phyloP scores from a whole-genome alignment of 208 protist genomes.

The Jaenimonas drosophilae region DNA sequence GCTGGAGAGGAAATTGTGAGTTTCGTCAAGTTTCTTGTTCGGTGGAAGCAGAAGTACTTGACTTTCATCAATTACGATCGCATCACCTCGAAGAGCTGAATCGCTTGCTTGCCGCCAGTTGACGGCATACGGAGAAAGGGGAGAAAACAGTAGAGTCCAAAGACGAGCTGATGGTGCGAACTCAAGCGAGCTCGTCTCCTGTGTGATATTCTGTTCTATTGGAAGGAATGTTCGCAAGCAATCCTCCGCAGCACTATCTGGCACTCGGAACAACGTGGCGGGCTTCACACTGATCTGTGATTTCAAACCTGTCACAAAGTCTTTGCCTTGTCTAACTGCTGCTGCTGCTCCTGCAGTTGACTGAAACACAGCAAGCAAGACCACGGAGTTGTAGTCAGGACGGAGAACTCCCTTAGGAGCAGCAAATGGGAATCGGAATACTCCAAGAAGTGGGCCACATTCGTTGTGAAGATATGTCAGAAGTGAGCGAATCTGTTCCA shows the following conservation, averaged over 20 bases:
- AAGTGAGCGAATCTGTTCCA: conserved; percentile 3
- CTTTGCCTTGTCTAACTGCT: conserved; percentile 1
- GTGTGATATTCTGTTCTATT: background rate
- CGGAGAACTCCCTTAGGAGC: conserved; percentile 6
- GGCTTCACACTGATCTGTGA: background rate
- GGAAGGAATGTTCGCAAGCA: conserved; percentile 7
- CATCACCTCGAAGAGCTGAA: conserved; percentile 20
- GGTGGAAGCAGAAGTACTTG: conserved; percentile 11
- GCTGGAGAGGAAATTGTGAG: background rate
- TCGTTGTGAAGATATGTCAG: background rate
- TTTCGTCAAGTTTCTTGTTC: background rate
- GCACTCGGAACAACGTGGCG: conserved; percentile 3
- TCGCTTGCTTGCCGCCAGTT: conserved; percentile 26
- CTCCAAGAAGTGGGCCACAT: conserved; percentile 7
- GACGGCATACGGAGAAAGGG: conserved; percentile 19
- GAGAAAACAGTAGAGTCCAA: conserved; percentile 21
- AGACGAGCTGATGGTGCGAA: conserved; percentile 8
- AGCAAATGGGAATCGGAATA: conserved; percentile 6
- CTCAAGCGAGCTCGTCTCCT: background rate
- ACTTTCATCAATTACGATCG: conserved; percentile 26
- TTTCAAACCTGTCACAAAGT: too few relatives aligned
- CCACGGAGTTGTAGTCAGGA: conserved; percentile 3
- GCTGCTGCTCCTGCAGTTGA: background rate
- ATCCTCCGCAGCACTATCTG: background rate
- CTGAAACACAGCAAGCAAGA: conserved; percentile 7